phyloP scores from a whole-genome alignment of 768 basidiomycete species.

The Amanita exitialis region DNA sequence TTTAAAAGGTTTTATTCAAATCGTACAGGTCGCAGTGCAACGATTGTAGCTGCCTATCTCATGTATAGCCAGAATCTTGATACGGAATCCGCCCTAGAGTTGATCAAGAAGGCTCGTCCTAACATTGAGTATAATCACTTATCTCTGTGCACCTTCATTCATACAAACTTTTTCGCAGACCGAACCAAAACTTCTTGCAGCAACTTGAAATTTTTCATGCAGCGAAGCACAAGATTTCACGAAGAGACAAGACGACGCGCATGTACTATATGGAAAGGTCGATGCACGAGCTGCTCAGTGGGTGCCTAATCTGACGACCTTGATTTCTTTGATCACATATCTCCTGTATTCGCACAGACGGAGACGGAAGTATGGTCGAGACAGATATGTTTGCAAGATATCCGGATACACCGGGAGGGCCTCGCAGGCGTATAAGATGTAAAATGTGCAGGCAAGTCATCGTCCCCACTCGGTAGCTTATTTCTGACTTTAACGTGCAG shows the following conservation, averaged over 20 bases:
- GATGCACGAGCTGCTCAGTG: constrained; percentile 71
- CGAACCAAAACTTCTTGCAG: constrained; percentile 74
- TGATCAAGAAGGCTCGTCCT: constrained; percentile 60
- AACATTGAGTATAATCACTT: constrained; percentile 49
- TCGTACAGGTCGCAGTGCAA: constrained; percentile 63
- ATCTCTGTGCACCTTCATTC: neutral
- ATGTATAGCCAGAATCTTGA: constrained; percentile 64
- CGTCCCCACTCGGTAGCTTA: neutral
- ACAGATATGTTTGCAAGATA: constrained; percentile 71
- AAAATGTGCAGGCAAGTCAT: constrained; percentile 74
- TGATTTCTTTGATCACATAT: constrained; percentile 10
- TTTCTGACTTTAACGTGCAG: constrained; percentile 22
- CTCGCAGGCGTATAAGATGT: constrained; percentile 66
- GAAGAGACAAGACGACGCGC: constrained; percentile 58
- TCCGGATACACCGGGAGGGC: constrained; percentile 47
- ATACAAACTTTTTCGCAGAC: constrained; percentile 32
- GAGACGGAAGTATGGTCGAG: constrained; percentile 55
- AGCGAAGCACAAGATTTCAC: constrained; percentile 58
- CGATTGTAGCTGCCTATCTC: constrained; percentile 81
- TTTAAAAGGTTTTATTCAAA: neutral
- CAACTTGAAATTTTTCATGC: constrained; percentile 77
- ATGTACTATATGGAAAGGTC: constrained; percentile 80
- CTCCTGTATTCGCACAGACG: constrained; percentile 35
- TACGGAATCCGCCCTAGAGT: constrained; percentile 50
- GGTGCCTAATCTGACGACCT: constrained; percentile 18